These are phyloP conservation scores for Vairimorpha necatrix DNA, from an alignment of 371 early-diverging fungal species.

Conservation along the genomic window DNA sequence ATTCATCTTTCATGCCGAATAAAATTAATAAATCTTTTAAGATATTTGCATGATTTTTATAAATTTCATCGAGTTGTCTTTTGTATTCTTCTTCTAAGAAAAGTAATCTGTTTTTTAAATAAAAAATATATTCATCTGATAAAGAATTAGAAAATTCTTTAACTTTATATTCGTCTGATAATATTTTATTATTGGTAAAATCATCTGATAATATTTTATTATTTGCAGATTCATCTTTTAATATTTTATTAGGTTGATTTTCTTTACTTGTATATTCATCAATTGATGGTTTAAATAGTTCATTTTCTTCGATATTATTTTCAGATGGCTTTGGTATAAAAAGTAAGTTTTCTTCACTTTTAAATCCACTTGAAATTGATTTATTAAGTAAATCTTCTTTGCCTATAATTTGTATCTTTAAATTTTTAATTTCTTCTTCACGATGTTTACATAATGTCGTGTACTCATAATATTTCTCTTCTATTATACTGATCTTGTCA, in stretches of 20 bases:
- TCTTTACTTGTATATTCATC: no score
- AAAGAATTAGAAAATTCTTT: background rate
- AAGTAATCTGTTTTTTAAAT: conserved; percentile 7
- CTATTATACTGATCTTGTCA: conserved; percentile 35
- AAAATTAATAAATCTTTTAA: conserved; percentile 18
- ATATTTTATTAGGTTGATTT: no score
- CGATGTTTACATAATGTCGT: conserved; percentile 24
- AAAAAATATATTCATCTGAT: conserved; percentile 9
- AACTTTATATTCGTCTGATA: conserved; percentile 10
- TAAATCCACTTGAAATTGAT: background rate
- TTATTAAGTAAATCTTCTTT: conserved; percentile 26
- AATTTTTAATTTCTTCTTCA: conserved; percentile 21
- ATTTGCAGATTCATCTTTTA: no score
- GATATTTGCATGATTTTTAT: background rate
- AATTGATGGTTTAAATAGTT: no score
- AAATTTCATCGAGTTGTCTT: conserved; percentile 45
- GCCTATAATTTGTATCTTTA: conserved; percentile 16
- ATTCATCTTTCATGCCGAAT: conserved; percentile 9
- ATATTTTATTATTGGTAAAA: background rate
- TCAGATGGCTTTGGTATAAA: no score
- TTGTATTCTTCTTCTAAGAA: conserved; percentile 38
- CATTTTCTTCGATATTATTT: conserved; percentile 3
- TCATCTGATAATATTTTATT: background rate
- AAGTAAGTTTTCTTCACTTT: no score
- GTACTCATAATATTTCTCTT: conserved; percentile 21